Conservation (phyloP, 106 monocot species). For the Posidonia australis region DNA sequence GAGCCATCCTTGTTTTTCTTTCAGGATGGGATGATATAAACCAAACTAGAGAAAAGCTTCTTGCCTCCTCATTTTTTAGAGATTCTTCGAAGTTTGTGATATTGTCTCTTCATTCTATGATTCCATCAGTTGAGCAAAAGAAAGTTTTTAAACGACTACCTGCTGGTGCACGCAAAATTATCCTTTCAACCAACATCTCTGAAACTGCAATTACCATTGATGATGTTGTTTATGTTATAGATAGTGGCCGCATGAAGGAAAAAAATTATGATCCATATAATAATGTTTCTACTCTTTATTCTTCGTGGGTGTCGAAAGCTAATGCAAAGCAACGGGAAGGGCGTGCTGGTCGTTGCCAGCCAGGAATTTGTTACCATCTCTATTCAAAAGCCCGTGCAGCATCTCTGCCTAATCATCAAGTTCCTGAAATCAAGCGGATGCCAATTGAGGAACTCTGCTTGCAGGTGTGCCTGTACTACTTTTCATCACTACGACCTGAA, state of each 20-base stretch:
- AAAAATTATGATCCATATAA: constrained; percentile 98
- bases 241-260: constrained; percentile 95
- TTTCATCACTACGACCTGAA: neutral
- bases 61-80: constrained; percentile 49
- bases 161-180: constrained; percentile 68
- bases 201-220: constrained; percentile 98
- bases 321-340: constrained; percentile 88
- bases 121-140: constrained; percentile 89
- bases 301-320: constrained; percentile 98
- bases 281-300: constrained; percentile 88
- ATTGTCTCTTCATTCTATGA: constrained; percentile 80
- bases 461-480: constrained; percentile 35
- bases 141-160: constrained; percentile 74
- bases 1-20: constrained; percentile 89
- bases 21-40: constrained; percentile 98
- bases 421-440: constrained; percentile 97
- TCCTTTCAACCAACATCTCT: constrained; percentile 95
- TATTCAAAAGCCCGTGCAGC: constrained; percentile 59
- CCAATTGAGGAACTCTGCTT: constrained; percentile 95
- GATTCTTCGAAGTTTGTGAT: constrained; percentile 61
- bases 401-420: constrained; percentile 67
- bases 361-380: constrained; percentile 92
- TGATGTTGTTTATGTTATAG: constrained; percentile 94
- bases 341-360: constrained; percentile 95
- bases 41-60: constrained; percentile 56